phyloP scores from a whole-genome alignment of 768 basidiomycete genomes.

The Lactarius deliciosus region DNA sequence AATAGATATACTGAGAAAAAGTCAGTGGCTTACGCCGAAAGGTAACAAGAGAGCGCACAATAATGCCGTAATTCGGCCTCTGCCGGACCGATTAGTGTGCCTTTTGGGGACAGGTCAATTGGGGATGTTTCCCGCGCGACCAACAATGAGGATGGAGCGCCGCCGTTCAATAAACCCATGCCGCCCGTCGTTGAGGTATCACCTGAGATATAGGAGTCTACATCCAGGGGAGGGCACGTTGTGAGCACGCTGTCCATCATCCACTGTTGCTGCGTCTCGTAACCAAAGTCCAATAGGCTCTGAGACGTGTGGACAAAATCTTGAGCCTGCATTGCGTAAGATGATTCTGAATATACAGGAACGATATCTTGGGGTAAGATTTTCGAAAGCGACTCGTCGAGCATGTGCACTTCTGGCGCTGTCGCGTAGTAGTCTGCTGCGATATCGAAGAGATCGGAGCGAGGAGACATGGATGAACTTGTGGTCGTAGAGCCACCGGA shows the following conservation, averaged over 20 bases:
- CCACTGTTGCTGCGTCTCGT: constrained; percentile 23
- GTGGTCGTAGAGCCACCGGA: constrained; percentile 21
- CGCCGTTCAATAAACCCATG: constrained; percentile 8
- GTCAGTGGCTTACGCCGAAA: constrained; percentile 16
- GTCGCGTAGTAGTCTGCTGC: constrained; percentile 24
- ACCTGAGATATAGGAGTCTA: constrained; percentile 19
- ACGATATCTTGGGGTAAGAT: constrained; percentile 25
- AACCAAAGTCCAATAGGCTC: constrained; percentile 22
- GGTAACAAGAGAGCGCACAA: constrained; percentile 41
- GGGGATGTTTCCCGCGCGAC: constrained; percentile 19
- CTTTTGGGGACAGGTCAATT: constrained; percentile 15
- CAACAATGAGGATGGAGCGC: constrained; percentile 15
- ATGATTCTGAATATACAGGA: constrained; percentile 20
- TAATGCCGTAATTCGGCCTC: constrained; percentile 44
- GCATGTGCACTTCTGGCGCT: constrained; percentile 20
- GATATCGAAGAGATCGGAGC: constrained; percentile 29
- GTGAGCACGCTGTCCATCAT: constrained; percentile 18
- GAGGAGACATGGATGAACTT: constrained; percentile 30
- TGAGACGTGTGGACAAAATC: constrained; percentile 17
- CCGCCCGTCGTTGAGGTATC: constrained; percentile 11
- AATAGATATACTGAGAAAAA: constrained; percentile 46
- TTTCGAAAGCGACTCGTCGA: constrained; percentile 29
- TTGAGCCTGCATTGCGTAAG: constrained; percentile 20
- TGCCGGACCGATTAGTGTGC: constrained; percentile 18
- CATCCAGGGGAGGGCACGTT: constrained; percentile 23